Percentiles rank a stretch among this genome's conserved stretches.
Evolutionary conservation across 371 early-diverging fungal genomes (phyloP).

Genomic region (Nematocida homosporus): DNA sequence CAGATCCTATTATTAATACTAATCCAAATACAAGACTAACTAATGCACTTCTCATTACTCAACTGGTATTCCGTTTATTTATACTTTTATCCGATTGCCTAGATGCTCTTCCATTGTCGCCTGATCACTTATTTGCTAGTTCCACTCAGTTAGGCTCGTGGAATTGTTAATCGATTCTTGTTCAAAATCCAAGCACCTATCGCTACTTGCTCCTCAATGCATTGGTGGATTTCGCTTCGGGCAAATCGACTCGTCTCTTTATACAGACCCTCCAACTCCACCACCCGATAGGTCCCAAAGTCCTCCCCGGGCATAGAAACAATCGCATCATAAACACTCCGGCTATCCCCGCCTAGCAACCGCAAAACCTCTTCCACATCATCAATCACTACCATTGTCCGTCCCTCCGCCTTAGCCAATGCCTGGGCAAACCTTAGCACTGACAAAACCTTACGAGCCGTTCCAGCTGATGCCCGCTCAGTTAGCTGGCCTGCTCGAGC

Average conservation of each 20-base stretch:
- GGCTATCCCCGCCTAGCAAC: slow-evolving; percentile 75
- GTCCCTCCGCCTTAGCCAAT: slow-evolving; percentile 70
- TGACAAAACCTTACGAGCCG: slow-evolving; percentile 74
- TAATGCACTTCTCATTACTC: neutral
- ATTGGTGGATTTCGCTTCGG: slow-evolving; percentile 55
- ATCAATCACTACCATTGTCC: slow-evolving; percentile 24
- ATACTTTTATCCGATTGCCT: neutral
- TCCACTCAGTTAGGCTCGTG: slow-evolving; percentile 20
- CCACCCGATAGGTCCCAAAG: slow-evolving; percentile 31
- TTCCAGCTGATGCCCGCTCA: slow-evolving; percentile 67
- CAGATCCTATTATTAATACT: neutral
- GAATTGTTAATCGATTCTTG: slow-evolving; percentile 60
- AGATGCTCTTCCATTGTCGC: neutral
- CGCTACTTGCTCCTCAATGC: slow-evolving; percentile 57
- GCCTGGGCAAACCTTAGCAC: slow-evolving; percentile 76
- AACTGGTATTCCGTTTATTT: neutral
- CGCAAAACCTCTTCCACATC: slow-evolving; percentile 91
- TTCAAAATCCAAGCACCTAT: slow-evolving; percentile 60
- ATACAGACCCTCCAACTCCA: slow-evolving; percentile 52
- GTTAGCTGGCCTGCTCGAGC: slow-evolving; percentile 71
- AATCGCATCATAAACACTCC: slow-evolving; percentile 69
- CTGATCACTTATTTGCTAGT: neutral
- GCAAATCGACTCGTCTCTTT: slow-evolving; percentile 44
- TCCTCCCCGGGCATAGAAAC: slow-evolving; percentile 52
- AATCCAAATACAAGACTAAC: neutral